These are phyloP conservation scores for Plasmodium inui DNA, from an alignment of 169 alveolate genomes.

Conservation along the genomic window DNA sequence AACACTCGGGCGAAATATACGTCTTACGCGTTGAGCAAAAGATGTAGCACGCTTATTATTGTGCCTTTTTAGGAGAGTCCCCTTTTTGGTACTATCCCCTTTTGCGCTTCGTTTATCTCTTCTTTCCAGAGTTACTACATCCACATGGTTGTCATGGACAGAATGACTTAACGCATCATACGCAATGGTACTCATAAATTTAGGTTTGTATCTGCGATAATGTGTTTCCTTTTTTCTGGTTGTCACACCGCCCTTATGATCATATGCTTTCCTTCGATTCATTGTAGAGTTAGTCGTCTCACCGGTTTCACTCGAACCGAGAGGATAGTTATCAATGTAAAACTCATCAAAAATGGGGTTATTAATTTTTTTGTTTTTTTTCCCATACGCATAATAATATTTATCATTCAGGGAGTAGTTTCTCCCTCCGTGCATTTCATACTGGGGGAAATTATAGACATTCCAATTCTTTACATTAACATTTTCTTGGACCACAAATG, in stretches of 20 bases:
- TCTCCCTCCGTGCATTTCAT: constrained; percentile 28
- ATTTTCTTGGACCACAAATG: constrained; percentile 42
- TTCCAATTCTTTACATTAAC: constrained; percentile 42
- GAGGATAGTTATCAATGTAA: constrained; percentile 56
- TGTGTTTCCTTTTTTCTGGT: constrained; percentile 2
- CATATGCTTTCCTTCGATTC: neutral
- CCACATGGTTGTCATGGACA: neutral
- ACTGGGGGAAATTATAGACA: constrained; percentile 21
- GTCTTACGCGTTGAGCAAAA: neutral
- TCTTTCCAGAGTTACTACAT: neutral
- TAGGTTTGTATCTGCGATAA: constrained; percentile 4
- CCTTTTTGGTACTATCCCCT: neutral
- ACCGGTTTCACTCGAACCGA: constrained; percentile 19
- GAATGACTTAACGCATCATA: neutral
- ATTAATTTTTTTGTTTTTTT: constrained; percentile 8
- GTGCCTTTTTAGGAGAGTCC: neutral
- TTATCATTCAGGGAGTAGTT: constrained; percentile 23
- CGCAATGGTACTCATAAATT: neutral
- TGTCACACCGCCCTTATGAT: neutral
- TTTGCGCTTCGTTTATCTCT: neutral
- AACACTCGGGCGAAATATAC: neutral
- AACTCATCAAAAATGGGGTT: constrained; percentile 41
- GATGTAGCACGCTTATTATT: neutral
- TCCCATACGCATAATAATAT: constrained; percentile 14
- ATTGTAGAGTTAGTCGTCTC: neutral